Evolutionary conservation across 805 yeast species (phyloP).

Genomic region (Pichia gijzeniarum): DNA sequence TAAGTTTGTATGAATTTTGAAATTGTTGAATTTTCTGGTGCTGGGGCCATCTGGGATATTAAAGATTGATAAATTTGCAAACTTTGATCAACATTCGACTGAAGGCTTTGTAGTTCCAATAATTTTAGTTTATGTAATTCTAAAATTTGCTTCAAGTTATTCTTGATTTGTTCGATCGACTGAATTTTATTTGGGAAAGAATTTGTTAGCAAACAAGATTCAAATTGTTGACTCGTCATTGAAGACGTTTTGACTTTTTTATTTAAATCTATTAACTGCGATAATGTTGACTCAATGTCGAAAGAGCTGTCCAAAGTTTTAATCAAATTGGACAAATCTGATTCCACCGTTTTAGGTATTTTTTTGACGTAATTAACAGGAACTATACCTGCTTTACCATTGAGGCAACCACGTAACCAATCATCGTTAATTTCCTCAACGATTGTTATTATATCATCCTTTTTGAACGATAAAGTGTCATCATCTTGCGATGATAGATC

Average conservation of each 20-base stretch:
- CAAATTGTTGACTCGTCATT: slow-evolving; percentile 29
- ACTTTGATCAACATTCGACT: slow-evolving; percentile 64
- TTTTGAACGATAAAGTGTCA: slow-evolving; percentile 80
- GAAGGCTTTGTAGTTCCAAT: slow-evolving; percentile 69
- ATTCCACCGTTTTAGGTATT: slow-evolving; percentile 55
- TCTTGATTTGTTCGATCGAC: slow-evolving; percentile 63
- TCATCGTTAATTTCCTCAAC: slow-evolving; percentile 84
- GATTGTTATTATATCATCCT: slow-evolving; percentile 84
- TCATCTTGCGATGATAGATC: slow-evolving; percentile 73
- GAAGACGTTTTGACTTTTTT: slow-evolving; percentile 32
- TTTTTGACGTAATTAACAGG: slow-evolving; percentile 90
- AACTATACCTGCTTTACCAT: slow-evolving; percentile 79
- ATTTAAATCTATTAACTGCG: slow-evolving; percentile 38
- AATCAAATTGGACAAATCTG: slow-evolving; percentile 48
- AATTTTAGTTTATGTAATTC: slow-evolving; percentile 72
- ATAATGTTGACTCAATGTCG: slow-evolving; percentile 65
- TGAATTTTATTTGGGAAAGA: slow-evolving; percentile 67
- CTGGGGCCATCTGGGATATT: slow-evolving; percentile 19
- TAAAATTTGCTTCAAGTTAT: slow-evolving; percentile 64
- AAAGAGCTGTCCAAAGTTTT: slow-evolving; percentile 44
- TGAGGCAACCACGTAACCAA: slow-evolving; percentile 91
- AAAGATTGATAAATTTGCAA: slow-evolving; percentile 62
- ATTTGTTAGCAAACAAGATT: slow-evolving; percentile 44
- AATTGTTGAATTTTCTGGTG: slow-evolving; percentile 12
- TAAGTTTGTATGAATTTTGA: slow-evolving; percentile 11